Percentiles rank a stretch among this genome's conserved stretches.
Conservation (phyloP, 345 rosid species). For the Euphorbia lathyris region DNA sequence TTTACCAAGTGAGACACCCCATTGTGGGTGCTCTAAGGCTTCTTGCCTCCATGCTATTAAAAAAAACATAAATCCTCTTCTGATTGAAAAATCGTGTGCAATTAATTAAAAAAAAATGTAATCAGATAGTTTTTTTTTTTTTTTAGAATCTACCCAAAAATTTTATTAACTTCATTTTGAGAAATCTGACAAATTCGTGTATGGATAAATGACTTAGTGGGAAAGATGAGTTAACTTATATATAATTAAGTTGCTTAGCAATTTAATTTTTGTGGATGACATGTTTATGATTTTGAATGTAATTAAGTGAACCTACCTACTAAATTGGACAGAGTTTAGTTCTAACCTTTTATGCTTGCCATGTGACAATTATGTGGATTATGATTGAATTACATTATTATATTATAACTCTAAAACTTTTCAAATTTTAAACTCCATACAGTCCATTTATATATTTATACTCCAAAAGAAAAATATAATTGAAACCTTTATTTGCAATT, state of each 20-base stretch:
- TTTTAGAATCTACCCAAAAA: too few species aligned
- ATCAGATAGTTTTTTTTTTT: too few species aligned
- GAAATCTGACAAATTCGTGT: too few species aligned
- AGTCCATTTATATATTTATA: background rate
- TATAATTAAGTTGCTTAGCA: background rate
- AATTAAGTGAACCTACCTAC: slow-evolving; percentile 2
- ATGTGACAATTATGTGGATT: background rate
- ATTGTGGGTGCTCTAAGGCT: too few species aligned
- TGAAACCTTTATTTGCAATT: background rate
- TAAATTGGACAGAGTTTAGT: background rate
- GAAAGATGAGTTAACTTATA: slow-evolving; percentile 9
- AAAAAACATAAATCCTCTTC: too few species aligned
- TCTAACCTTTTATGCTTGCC: background rate
- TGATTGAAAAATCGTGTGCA: too few species aligned
- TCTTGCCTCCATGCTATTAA: too few species aligned
- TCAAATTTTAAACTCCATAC: background rate
- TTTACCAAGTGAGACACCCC: too few species aligned
- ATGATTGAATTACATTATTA: background rate
- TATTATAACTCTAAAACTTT: background rate
- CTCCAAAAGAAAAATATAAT: background rate
- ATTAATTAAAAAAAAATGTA: too few species aligned
- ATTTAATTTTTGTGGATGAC: background rate
- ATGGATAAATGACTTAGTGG: background rate
- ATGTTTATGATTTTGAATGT: background rate
- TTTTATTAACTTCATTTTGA: too few species aligned